Base-by-base conservation (phyloP, 805 yeast genomes). In the Yamadazyma ubonensis region DNA sequence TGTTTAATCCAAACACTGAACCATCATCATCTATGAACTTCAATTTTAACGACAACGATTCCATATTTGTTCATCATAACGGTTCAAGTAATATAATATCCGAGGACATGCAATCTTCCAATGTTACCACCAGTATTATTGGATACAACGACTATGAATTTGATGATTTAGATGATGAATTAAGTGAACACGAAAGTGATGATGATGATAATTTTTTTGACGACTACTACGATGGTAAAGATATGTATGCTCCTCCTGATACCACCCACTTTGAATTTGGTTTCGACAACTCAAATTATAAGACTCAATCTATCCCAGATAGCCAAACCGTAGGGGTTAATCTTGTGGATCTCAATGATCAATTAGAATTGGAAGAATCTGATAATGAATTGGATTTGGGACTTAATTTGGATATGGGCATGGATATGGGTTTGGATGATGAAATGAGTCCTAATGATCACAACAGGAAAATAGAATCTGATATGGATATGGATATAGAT, bases 1-100 rank as follows among this genome's bases (percentile, higher is more conserved):
- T 67, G 48, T 65, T 56, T 53, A 65, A 68, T 48, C 63, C 74
- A 7, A 64, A 67, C 50, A 61, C 67, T 19, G 67, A 65, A 49
- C 74, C 74, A 18, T 63, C 70, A 22, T 63, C 63, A 26, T 50
- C 67, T 38, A 54, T 65, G 36, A 52, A 55, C 35, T 55, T 54
- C 41, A 46, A 53, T 18, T 43, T 45, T 16, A 44, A 54, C 43
- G 63, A 60, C 32, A 61, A 59, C 33, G 61, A 58, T 43, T 54
- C 52, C 8, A 55, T 68, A 18, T 65, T 62, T 38, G 54, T 64
- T 7, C 48, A 50, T 21, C 39, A 47, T 26, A 49, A 50, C 18
- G 33, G 39, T 14, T 42, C 43, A 9, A 33, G 29, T 9, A 37
- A 42, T 22, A 34, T 31, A n/a, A 27, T 44, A 7, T 32, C 39